Percentiles rank a stretch among this genome's conserved stretches.
These are phyloP conservation scores for Bipolaris oryzae DNA, from an alignment of 2,329 filamentous ascomycete species.

Conservation along the genomic window DNA sequence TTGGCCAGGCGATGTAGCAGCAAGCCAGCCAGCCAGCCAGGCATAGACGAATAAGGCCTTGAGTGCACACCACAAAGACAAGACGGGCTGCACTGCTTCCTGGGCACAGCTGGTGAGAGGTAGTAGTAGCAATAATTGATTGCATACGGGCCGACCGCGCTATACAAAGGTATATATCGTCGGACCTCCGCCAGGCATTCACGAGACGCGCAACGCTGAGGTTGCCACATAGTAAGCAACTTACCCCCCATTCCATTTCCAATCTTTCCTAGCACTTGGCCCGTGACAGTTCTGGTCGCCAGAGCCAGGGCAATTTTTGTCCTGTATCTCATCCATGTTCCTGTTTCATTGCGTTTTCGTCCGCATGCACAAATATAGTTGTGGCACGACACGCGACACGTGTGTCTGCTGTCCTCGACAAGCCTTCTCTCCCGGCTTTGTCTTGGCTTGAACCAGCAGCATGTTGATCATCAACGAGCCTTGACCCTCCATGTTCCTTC, in stretches of 20 bases:
- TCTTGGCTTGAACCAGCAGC: not conserved
- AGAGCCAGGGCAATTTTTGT: not conserved
- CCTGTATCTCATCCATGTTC: conserved; percentile 7
- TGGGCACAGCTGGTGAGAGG: conserved; percentile 11
- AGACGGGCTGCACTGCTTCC: not conserved
- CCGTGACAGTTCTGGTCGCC: conserved; percentile 9
- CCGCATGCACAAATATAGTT: conserved; percentile 16
- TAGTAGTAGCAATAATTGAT: conserved; percentile 5
- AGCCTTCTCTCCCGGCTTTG: conserved; percentile 2
- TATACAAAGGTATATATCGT: conserved; percentile 21
- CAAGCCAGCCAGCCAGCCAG: conserved; percentile 8
- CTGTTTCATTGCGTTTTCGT: conserved; percentile 29
- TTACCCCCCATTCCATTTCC: not conserved
- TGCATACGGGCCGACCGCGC: conserved; percentile 17
- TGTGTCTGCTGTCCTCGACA: conserved; percentile 17
- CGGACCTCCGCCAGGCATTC: conserved; percentile 36
- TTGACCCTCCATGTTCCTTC: not conserved
- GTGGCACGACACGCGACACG: conserved; percentile 36
- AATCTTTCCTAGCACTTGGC: conserved; percentile 4
- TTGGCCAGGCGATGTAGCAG: conserved; percentile 23
- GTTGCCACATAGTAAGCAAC: conserved; percentile 28
- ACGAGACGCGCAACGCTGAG: conserved; percentile 39
- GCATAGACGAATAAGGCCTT: conserved; percentile 16
- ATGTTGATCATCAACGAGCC: not conserved
- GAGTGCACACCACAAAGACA: not conserved